Conservation (phyloP, 208 protist species). For the Crithidia brevicula region DNA sequence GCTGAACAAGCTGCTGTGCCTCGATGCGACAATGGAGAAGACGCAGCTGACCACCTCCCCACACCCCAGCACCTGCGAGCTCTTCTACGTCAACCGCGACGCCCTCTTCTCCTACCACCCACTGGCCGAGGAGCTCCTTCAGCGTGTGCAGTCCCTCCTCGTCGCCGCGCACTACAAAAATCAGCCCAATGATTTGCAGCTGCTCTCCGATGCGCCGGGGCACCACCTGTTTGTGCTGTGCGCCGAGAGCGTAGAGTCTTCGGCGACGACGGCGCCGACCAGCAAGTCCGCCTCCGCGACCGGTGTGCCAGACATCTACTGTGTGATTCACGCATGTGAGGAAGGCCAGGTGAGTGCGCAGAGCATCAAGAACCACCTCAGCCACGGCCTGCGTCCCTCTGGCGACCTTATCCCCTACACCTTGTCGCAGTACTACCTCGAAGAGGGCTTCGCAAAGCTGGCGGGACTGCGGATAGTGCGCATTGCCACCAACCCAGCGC, state of each 20-base stretch:
- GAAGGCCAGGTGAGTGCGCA: constrained; percentile 96
- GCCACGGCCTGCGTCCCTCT: constrained; percentile 90
- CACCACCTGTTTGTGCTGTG: constrained; percentile 99
- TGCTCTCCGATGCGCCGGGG: constrained; percentile 99
- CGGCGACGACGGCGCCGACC: constrained; percentile 46
- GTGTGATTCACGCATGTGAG: constrained; percentile 97
- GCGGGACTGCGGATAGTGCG: constrained; percentile 97
- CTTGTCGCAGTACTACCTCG: constrained; percentile 96
- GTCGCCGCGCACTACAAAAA: constrained; percentile 99
- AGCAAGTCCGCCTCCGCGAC: background rate
- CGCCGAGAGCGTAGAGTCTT: constrained; percentile 49
- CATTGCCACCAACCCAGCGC: constrained; percentile 98
- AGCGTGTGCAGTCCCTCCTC: constrained; percentile 96
- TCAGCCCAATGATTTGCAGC: constrained; percentile 99
- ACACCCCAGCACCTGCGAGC: constrained; percentile 96
- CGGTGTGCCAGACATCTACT: constrained; percentile 96
- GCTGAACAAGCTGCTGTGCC: constrained; percentile 98
- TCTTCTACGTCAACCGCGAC: constrained; percentile 99
- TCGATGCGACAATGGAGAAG: constrained; percentile 92
- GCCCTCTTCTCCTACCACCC: constrained; percentile 99
- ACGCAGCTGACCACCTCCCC: constrained; percentile 67
- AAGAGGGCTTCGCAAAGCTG: constrained; percentile 95
- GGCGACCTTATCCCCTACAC: constrained; percentile 99
- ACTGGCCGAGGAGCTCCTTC: constrained; percentile 92
- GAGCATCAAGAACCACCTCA: constrained; percentile 83